phyloP scores from a whole-genome alignment of 345 rosid species.

The Eucalyptus regnans region DNA sequence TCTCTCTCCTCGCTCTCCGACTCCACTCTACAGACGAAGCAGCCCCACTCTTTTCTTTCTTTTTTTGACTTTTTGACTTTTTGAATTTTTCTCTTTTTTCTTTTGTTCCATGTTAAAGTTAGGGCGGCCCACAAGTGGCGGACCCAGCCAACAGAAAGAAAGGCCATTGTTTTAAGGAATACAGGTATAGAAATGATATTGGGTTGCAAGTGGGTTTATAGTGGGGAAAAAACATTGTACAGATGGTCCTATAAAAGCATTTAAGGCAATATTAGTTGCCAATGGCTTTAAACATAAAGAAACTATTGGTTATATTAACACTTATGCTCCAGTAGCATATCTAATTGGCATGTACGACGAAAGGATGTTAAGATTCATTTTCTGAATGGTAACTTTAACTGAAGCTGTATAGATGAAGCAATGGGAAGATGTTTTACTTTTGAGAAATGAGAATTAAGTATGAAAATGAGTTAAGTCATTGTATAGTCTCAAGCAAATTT shows the following conservation, averaged over 20 bases:
- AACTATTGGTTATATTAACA: not conserved
- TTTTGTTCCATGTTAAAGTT: too few species aligned
- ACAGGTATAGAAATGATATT: not conserved
- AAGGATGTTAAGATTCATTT: fast-evolving
- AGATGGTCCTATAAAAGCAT: not conserved
- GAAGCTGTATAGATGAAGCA: fast-evolving
- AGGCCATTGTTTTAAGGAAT: not conserved
- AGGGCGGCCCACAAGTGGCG: too few species aligned
- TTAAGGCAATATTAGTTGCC: not conserved
- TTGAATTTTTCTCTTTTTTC: too few species aligned
- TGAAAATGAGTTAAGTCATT: not conserved
- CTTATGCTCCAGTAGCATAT: not conserved
- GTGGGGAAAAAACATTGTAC: not conserved
- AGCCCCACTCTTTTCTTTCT: too few species aligned
- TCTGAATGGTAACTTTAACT: fast-evolving
- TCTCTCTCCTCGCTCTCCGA: too few species aligned
- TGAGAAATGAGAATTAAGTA: not conserved
- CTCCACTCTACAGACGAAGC: too few species aligned
- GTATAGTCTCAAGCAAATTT: not conserved
- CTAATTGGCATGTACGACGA: not conserved
- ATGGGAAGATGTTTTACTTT: not conserved
- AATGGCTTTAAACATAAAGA: not conserved
- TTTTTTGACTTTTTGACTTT: too few species aligned
- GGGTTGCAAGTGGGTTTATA: not conserved
- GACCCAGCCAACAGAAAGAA: not conserved